Base-by-base conservation (phyloP, 192 early-diverging fungal species). In the Paraglomus occultum region DNA sequence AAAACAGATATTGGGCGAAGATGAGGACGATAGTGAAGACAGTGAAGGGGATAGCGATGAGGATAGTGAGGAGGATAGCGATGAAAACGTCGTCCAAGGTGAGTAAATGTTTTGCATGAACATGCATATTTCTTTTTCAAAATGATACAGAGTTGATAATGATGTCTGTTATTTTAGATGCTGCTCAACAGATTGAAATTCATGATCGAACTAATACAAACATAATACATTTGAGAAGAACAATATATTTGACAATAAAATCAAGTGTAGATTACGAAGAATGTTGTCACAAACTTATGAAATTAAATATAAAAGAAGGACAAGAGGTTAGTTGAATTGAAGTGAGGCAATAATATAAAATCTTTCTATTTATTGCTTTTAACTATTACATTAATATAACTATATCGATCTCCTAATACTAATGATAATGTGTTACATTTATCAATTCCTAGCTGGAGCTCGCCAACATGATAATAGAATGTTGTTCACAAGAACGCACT, bases 221-320 rank as follows among this genome's bases (percentile, higher is more conserved):
- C 75, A 72, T 94, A 18, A 87, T 97, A 53, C 92, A 88, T 58
- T 84, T 97, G 20, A 87, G 96, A 44, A 89, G 93, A 67, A 90
- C 86, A n/a, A 97, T 98, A 62, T 98, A 98, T 72, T 77, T 98
- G 62, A 92, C 95, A 8, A 94, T 97, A 72, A 97, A 95, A 91
- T 97, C 95, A 3, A 88, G 87, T 61, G 84, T 96, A 52, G 93
- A 94, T 72, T 97, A 93, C 77, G 96, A 98, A 75, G 96, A 98
- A 77, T 92, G 90, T 55, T 90, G 90, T 51, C 96, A 98, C 83
- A 98, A 98, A 78, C 84, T 97, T 51, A 84, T 98, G 82, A 87
- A 92, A 72, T 82, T 98, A 44, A 79, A 90, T 51, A 86, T 97
- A 46, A 86, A 86, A 54, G 84, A 86, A 51, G 94, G 91, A 49